phyloP scores from a whole-genome alignment of 192 early-diverging fungal genomes.

The Coemansia sp. region DNA sequence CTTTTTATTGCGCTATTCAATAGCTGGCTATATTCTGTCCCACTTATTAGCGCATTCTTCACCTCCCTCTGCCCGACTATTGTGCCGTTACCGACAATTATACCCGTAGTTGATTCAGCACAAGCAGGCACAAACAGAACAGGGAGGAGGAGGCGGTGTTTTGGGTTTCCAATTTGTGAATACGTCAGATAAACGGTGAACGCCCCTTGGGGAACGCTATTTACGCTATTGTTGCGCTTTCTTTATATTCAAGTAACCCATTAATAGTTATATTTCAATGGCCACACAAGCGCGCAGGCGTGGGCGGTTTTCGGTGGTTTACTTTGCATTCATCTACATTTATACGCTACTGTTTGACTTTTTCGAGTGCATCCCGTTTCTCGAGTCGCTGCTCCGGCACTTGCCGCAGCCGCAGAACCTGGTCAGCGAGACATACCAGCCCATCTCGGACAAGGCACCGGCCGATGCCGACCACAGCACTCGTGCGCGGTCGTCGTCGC shows the following conservation, averaged over 20 bases:
- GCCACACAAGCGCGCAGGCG: slow-evolving; percentile 11
- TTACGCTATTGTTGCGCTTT: no score
- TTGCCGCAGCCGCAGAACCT: slow-evolving; percentile 47
- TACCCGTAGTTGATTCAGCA: not conserved
- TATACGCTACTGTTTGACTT: slow-evolving; percentile 45
- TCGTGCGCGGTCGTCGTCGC: slow-evolving; percentile 5
- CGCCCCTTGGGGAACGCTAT: no score
- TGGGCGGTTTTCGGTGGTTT: slow-evolving; percentile 46
- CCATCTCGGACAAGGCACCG: slow-evolving; percentile 34
- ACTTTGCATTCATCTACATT: slow-evolving; percentile 47
- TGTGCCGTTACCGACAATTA: slow-evolving; percentile 1
- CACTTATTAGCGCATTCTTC: slow-evolving; percentile 3
- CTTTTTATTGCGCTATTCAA: not conserved
- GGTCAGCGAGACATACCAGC: slow-evolving; percentile 52
- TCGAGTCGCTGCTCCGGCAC: slow-evolving; percentile 33
- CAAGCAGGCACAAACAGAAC: no score
- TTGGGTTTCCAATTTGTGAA: no score
- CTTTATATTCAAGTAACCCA: no score
- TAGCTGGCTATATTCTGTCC: slow-evolving; percentile 1
- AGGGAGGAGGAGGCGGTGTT: no score
- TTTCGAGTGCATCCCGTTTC: slow-evolving; percentile 35
- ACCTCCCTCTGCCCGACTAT: not conserved
- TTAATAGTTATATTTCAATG: slow-evolving; percentile 2
- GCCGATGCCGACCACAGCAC: slow-evolving; percentile 8
- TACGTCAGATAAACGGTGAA: no score